These are phyloP conservation scores for Rhododendron henanense DNA, from an alignment of 148 eudicot species.

Conservation along the genomic window DNA sequence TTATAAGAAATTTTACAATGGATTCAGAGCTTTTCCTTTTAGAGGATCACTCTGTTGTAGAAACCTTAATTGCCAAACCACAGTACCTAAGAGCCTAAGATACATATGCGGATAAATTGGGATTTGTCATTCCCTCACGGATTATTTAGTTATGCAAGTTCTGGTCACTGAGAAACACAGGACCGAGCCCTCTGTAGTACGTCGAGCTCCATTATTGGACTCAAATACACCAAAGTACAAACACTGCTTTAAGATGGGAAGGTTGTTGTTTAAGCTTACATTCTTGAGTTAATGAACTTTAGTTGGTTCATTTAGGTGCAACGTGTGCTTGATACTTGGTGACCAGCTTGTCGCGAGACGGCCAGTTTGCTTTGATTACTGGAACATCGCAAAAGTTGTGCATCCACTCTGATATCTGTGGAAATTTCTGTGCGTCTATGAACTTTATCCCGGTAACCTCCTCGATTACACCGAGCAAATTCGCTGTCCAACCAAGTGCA, in stretches of 20 bases:
- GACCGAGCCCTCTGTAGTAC: neutral
- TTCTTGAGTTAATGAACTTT: neutral
- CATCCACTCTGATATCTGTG: conserved; percentile 24
- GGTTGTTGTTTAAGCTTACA: neutral
- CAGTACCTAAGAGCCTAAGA: no score
- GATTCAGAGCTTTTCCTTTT: no score
- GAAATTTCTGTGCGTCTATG: conserved; percentile 19
- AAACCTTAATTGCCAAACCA: no score
- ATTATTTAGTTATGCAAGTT: neutral
- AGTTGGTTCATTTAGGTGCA: no score
- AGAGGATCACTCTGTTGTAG: no score
- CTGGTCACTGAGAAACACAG: neutral
- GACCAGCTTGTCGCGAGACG: conserved; percentile 23
- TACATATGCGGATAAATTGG: no score
- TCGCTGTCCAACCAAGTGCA: conserved; percentile 31
- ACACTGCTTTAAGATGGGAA: neutral
- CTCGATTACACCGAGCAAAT: conserved; percentile 20
- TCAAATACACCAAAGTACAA: neutral
- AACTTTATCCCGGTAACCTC: conserved; percentile 19
- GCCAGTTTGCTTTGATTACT: conserved; percentile 26
- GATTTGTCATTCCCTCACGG: no score
- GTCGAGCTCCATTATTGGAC: neutral
- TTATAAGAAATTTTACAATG: no score
- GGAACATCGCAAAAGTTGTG: conserved; percentile 20
- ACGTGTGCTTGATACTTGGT: conserved; percentile 4